Percentiles rank a stretch among this genome's conserved stretches.
phyloP scores from a whole-genome alignment of 345 rosid genomes.

The Pelargonium nanum region DNA sequence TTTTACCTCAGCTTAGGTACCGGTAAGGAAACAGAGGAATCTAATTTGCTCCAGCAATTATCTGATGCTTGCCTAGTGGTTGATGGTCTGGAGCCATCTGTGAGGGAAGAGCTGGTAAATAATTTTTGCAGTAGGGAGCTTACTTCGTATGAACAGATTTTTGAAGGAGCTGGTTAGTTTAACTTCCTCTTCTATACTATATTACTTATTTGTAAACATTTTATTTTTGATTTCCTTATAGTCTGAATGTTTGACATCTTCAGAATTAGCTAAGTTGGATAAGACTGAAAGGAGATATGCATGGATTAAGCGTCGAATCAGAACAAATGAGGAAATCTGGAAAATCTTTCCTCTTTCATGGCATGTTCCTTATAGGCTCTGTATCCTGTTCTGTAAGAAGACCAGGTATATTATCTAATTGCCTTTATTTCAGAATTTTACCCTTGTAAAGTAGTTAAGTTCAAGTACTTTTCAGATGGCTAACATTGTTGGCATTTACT shows the following conservation, averaged over 20 bases:
- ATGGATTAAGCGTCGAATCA: slow-evolving; percentile 94
- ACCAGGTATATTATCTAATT: slow-evolving; percentile 53
- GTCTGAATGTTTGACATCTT: slow-evolving; percentile 2
- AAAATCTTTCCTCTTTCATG: slow-evolving; percentile 88
- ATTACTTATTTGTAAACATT: slow-evolving; percentile 11
- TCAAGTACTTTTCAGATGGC: background rate
- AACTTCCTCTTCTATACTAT: slow-evolving; percentile 7
- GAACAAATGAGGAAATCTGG: slow-evolving; percentile 96
- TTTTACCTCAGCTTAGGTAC: slow-evolving; percentile 89
- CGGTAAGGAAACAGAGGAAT: slow-evolving; percentile 88
- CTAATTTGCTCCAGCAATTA: slow-evolving; percentile 76
- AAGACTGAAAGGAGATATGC: slow-evolving; percentile 92
- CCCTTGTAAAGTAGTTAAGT: background rate
- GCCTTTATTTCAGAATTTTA: background rate
- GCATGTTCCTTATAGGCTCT: slow-evolving; percentile 92
- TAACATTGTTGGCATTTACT: background rate
- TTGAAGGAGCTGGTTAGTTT: slow-evolving; percentile 95
- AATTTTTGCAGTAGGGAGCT: slow-evolving; percentile 95
- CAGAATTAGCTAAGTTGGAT: slow-evolving; percentile 94
- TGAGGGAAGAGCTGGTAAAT: slow-evolving; percentile 96
- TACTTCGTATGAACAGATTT: slow-evolving; percentile 93
- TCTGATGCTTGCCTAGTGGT: slow-evolving; percentile 97
- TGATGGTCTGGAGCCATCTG: slow-evolving; percentile 96
- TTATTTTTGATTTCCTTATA: background rate
- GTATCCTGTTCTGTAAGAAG: slow-evolving; percentile 92